phyloP scores from a whole-genome alignment of 164 flowering plant genomes.

The Liquidambar formosana region DNA sequence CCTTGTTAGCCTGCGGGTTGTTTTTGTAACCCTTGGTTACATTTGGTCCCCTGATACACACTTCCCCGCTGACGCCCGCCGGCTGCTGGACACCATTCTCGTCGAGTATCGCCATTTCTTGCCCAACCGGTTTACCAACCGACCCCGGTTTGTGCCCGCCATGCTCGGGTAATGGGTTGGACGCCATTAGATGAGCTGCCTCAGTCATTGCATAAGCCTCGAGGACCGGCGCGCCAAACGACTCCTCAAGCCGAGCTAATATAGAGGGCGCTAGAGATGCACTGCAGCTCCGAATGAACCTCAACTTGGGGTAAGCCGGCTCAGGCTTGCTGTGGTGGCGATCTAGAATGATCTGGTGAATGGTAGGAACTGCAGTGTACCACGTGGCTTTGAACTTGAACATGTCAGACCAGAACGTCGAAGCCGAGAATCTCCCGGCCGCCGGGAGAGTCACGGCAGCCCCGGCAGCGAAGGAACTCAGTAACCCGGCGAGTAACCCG shows the following conservation, averaged over 20 bases:
- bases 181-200: slow-evolving; percentile 66
- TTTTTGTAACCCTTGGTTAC: slow-evolving; percentile 88
- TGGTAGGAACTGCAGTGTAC: slow-evolving; percentile 98
- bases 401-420: slow-evolving; percentile 91
- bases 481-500: slow-evolving; percentile 69
- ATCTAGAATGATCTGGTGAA: slow-evolving; percentile 88
- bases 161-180: slow-evolving; percentile 76
- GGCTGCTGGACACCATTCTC: slow-evolving; percentile 53
- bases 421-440: slow-evolving; percentile 89
- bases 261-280: slow-evolving; percentile 39
- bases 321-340: slow-evolving; percentile 69
- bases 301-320: slow-evolving; percentile 66
- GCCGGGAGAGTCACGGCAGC: slow-evolving; percentile 80
- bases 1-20: slow-evolving; percentile 79
- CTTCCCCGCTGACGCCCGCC: slow-evolving; percentile 64
- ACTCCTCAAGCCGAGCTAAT: slow-evolving; percentile 66
- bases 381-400: slow-evolving; percentile 64
- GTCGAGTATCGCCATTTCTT: slow-evolving; percentile 75
- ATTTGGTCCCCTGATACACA: slow-evolving; percentile 84
- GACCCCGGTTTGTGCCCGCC: slow-evolving; percentile 85
- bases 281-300: slow-evolving; percentile 51
- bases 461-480: slow-evolving; percentile 76
- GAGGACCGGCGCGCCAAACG: slow-evolving; percentile 81
- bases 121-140: slow-evolving; percentile 87
- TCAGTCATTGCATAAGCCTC: slow-evolving; percentile 97